Evolutionary conservation across 108 stramenopile genomes (phyloP), one percentile per base, ranked within the genome.

Genomic region (Skeletonema potamos): DNA sequence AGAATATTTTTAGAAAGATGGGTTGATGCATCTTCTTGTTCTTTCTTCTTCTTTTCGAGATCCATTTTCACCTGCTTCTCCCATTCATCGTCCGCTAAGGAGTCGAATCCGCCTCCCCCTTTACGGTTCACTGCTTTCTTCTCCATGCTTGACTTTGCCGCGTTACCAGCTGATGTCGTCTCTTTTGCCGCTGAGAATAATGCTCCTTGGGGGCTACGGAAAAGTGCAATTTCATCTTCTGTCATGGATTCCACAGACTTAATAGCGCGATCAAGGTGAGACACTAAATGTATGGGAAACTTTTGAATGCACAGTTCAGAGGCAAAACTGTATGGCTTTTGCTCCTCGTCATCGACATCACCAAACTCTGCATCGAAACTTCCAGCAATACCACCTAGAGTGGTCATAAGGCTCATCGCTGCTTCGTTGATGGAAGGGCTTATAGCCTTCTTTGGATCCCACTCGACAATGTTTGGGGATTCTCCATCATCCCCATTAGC

Each of bases 41-140:
- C 60, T 54, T 83, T 79, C 69, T 87, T 86, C 77, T 91, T 93
- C 27, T 63, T 74, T 36, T 78, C 88, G 11, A 96, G 68, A 59
- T 96, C 95, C 58, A 88, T 90, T 68, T 90, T 93, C 7, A 93
- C 79, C 60, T 96, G 87, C 17, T 77, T 60, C 55, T 96, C 95
- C 95, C 95, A 96, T 72, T 92, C 92, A 56, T 96, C 95, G 8
- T 93, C 92, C 55, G 89, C 91, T 27, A 81, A 72, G 17, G 67
- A 54, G 33, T 71, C 66, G 27, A 73, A 80, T 3, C 86, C 86
- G 39, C 77, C 69, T 6, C 66, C 68, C 8, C 79, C 79, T 65
- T 85, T 87, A 75, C 81, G 62, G 71, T 73, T 64, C 86, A 46
- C 85, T 33, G 55, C 62, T 30, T 54, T 71, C 43, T 78, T 74